phyloP scores from a whole-genome alignment of 1,284 basidiomycete species.

The Retiboletus flavoniger region DNA sequence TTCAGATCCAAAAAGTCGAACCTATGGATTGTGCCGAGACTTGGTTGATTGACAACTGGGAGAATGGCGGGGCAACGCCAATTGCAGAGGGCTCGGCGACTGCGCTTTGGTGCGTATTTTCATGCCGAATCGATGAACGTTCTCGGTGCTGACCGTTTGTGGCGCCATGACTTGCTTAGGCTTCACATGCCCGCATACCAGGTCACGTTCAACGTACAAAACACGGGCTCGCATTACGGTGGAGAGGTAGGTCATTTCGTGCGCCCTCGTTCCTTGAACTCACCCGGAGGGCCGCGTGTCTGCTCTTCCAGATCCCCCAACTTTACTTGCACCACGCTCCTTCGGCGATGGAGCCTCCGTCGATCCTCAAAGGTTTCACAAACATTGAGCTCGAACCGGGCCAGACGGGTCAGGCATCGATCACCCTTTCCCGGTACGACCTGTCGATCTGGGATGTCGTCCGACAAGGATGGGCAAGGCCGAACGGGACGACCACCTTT shows the following conservation, averaged over 20 bases:
- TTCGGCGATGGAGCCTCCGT: slow-evolving; percentile 60
- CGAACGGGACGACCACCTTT: slow-evolving; percentile 44
- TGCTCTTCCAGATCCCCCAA: slow-evolving; percentile 51
- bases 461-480: slow-evolving; percentile 48
- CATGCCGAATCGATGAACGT: too few species aligned
- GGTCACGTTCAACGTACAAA: slow-evolving; percentile 59
- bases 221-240: slow-evolving; percentile 54
- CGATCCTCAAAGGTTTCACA: slow-evolving; percentile 64
- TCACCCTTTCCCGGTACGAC: slow-evolving; percentile 63
- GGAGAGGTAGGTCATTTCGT: slow-evolving; percentile 42
- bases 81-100: slow-evolving; percentile 32
- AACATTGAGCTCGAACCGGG: slow-evolving; percentile 51
- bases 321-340: slow-evolving; percentile 61
- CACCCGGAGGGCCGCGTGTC: too few species aligned
- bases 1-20: slow-evolving; percentile 30
- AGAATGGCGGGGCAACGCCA: slow-evolving; percentile 21
- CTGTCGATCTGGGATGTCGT: slow-evolving; percentile 60
- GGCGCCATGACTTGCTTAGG: slow-evolving; percentile 35
- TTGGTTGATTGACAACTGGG: background rate
- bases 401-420: slow-evolving; percentile 44
- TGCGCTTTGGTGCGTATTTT: slow-evolving; percentile 27
- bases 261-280: too few species aligned
- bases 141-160: too few species aligned
- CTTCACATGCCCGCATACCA: slow-evolving; percentile 61
- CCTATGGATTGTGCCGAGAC: background rate